Conservation (phyloP, 2,329 filamentous ascomycete genomes). For the Hymenoscyphus occultus region DNA sequence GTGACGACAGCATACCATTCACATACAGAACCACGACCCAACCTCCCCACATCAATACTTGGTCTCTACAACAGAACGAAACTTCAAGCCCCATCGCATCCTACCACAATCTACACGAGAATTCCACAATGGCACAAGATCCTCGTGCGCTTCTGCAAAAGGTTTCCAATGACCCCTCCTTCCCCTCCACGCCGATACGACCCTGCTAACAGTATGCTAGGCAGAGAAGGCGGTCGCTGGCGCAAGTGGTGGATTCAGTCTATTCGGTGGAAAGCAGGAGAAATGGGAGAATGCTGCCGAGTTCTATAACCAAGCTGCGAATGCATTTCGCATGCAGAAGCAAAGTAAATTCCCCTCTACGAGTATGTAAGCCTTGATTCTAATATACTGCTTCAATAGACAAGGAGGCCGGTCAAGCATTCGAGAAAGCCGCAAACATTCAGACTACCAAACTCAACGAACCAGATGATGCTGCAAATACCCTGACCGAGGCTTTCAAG, state of each 20-base stretch:
- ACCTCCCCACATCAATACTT: not conserved
- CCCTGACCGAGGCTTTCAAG: constrained; percentile 88
- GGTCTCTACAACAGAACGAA: not conserved
- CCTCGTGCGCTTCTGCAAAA: constrained; percentile 76
- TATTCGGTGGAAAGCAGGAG: constrained; percentile 83
- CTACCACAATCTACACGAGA: not conserved
- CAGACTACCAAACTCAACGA: constrained; percentile 81
- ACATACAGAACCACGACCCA: not conserved
- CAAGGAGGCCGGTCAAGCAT: constrained; percentile 81
- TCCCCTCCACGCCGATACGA: not conserved
- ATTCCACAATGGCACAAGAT: constrained; percentile 64
- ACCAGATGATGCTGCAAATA: constrained; percentile 88
- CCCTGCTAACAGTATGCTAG: constrained; percentile 45
- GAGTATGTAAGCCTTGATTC: constrained; percentile 2
- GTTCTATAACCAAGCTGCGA: constrained; percentile 82
- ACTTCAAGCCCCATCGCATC: too few species aligned
- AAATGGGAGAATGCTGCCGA: constrained; percentile 90
- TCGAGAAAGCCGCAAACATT: constrained; percentile 81
- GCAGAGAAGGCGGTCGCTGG: constrained; percentile 79
- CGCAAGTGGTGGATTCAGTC: constrained; percentile 77
- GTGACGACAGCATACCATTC: not conserved
- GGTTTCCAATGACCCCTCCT: constrained; percentile 46
- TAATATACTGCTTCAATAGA: constrained; percentile 46
- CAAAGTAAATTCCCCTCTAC: constrained; percentile 57
- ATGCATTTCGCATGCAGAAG: constrained; percentile 86